phyloP scores from a whole-genome alignment of 768 basidiomycete genomes.

The Pisolithus albus region DNA sequence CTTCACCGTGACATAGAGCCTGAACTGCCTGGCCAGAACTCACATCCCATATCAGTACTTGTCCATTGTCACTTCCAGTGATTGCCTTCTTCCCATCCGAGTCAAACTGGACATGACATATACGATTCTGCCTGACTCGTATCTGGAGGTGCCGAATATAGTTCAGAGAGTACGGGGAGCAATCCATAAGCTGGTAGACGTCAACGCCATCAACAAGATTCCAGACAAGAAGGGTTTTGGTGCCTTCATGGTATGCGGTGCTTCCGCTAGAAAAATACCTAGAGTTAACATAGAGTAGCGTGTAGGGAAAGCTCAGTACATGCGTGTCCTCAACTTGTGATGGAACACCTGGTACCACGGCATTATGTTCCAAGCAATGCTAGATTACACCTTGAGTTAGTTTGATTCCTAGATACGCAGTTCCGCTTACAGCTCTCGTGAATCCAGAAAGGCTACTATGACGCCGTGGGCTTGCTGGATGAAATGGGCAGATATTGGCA shows the following conservation, averaged over 20 bases:
- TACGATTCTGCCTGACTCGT: background rate
- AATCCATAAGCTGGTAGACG: background rate
- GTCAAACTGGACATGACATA: background rate
- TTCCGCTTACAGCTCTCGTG: background rate
- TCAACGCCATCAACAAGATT: conserved; percentile 1
- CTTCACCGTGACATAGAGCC: background rate
- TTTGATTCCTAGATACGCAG: too few species aligned
- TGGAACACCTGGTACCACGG: conserved; percentile 1
- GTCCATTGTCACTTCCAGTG: conserved; percentile 1
- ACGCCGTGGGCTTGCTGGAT: background rate
- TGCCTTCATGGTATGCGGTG: background rate
- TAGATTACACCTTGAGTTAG: background rate
- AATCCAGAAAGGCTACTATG: background rate
- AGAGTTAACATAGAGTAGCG: background rate
- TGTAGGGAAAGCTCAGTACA: background rate
- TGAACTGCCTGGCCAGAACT: background rate
- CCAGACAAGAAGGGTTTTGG: conserved; percentile 1
- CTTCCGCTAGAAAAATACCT: background rate
- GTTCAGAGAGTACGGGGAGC: background rate
- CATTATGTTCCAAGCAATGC: conserved; percentile 1
- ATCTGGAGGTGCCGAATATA: background rate
- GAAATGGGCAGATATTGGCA: too few species aligned
- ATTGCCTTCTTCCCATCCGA: background rate
- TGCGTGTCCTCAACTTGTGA: background rate
- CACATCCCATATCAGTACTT: conserved; percentile 1